Conservation (phyloP, 441 rosid species). For the Populus hybrid region DNA sequence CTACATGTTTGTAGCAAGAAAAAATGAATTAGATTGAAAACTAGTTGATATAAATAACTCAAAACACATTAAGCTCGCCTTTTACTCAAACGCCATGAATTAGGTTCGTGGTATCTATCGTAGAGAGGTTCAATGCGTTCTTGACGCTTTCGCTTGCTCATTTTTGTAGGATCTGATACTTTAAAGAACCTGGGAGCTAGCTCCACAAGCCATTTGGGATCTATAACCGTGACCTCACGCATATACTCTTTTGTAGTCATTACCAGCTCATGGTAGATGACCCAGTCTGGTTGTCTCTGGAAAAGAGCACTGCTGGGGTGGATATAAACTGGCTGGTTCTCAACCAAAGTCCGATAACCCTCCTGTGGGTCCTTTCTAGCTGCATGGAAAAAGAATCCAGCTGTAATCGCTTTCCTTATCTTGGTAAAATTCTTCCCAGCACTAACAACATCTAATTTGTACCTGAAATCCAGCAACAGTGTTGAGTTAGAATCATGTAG, state of each 20-base stretch:
- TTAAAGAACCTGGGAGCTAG: constrained; percentile 42
- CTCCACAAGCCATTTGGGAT: constrained; percentile 49
- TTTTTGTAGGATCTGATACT: constrained; percentile 44
- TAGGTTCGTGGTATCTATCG: constrained; percentile 36
- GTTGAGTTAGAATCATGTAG: constrained; percentile 5
- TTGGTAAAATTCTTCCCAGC: constrained; percentile 76
- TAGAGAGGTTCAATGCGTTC: constrained; percentile 38
- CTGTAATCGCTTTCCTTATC: too few relatives aligned
- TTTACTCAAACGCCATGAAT: constrained; percentile 41
- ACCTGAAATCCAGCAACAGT: constrained; percentile 37
- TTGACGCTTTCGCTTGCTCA: constrained; percentile 49
- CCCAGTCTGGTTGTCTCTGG: constrained; percentile 53
- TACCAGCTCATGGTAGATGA: constrained; percentile 26
- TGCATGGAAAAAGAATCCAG: constrained; percentile 21
- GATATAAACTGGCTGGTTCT: constrained; percentile 71
- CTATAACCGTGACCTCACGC: constrained; percentile 41
- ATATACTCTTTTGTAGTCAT: constrained; percentile 26
- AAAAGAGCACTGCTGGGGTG: constrained; percentile 19
- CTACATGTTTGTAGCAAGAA: neutral
- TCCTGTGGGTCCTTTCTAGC: constrained; percentile 94
- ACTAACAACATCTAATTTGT: constrained; percentile 76
- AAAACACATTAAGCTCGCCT: constrained; percentile 30
- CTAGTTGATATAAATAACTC: neutral
- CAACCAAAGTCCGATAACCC: constrained; percentile 83
- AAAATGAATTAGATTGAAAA: neutral